Evolutionary conservation across 352 stramenopile species (phyloP), one percentile per base, ranked within the genome.

Genomic region (Pseudoperonospora humuli): DNA sequence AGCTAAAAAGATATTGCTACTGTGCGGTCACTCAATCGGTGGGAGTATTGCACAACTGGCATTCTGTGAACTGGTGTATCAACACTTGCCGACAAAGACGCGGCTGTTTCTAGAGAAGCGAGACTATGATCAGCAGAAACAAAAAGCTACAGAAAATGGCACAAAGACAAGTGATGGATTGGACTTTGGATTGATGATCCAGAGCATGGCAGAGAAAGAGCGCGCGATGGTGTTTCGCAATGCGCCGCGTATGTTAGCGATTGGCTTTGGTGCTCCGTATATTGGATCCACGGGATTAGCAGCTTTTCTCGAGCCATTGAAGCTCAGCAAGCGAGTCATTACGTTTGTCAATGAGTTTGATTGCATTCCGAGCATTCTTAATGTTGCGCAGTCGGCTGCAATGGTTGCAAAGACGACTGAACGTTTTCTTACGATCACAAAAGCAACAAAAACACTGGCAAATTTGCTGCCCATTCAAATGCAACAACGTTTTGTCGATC

Each of bases 301-400:
- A 7, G 39, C 46, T 17, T 86, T 84, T 46, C 38, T 93, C 21
- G 49, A 68, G 21, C 38, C 61, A 7, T 39, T 89, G n/a, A 61
- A 57, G 1, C 50, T 91, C 14, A 57, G 45, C 1, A 69, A 71
- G 33, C 67, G 73, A 10, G 48, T 86, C 37, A 48, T 90, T 28
- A 89, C 77, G 23, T 72, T 93, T 36, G 81, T 93, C 14, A 91
- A 93, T 47, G 79, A 93, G 48, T 75, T 81, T 41, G 81, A 93
- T 49, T 93, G 79, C 54, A 89, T 93, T 38, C 81, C 81, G 3
- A 77, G 75, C 18, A 84, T 93, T 45, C 52, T 91, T 19, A 89
- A 93, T 42, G 64, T 91, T 7, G 78, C 79, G 0, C 78, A 93
- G 38, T 84, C 77, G 14, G 64, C 81, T 0, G 67, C 79, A 3